Evolutionary conservation across 176 grass and related monocot genomes (phyloP), one percentile per base, ranked within the genome.

Genomic region (Secale cereale): DNA sequence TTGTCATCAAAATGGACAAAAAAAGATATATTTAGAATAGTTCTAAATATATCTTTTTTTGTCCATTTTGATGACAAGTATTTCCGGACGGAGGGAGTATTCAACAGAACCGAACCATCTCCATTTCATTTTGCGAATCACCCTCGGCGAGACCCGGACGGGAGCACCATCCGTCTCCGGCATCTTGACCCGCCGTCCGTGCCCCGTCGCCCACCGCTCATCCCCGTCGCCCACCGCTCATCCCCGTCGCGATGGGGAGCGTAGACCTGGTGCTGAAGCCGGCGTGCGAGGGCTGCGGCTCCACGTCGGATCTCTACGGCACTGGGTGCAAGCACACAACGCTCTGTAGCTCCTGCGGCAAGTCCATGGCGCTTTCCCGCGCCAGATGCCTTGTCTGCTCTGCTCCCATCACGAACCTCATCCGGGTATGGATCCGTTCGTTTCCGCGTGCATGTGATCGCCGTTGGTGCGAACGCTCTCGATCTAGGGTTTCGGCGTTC

Each of bases 261-360:
- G 63, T 50, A 64, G 97, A 98, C 83, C 84, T 98, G 76, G 93
- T 98, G 60, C 93, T 98, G 59, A 98, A 95, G 88, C 67, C 84
- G 8, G 80, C 91, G 59, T 98, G 97, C 81, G 93, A 95, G 72
- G 90, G 85, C 8, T 98, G 97, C 74, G 88, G 97, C 27, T 89
- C 90, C 46, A 8, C 93, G 17, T 91, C 90, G 37, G 97, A 98
- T 65, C 97, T 98, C 20, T 98, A 98, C 83, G 97, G 97, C 33
- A 95, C 87, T 50, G 78, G 79, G 3, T 98, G 97, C 88, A 98
- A 98, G 87, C 97, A 98, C 93, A 95, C 86, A 46, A 95, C 97
- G 37, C 89, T 98, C 43, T 98, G 97, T 84, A 90, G 89, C 48
- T 89, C 86, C 32, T 98, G 97, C 40, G 97, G 93, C 65, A 95